Base-by-base conservation (phyloP, 805 yeast genomes). In the Candida vaughaniae region DNA sequence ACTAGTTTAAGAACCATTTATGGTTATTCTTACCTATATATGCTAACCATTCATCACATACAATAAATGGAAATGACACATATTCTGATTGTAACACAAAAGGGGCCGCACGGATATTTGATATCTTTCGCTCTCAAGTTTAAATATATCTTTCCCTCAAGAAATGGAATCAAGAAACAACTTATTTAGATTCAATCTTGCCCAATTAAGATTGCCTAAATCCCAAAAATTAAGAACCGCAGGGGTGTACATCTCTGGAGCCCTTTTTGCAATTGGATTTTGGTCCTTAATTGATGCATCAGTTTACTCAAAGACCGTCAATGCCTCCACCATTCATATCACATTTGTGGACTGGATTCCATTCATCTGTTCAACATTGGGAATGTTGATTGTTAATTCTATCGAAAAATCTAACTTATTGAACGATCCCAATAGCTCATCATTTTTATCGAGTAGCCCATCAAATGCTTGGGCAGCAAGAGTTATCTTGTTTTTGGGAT, bases 301-400 rank as follows among this genome's bases (percentile, higher is more conserved):
- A 2, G 74, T 93, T 23, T 91, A 78, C 61, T 84, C 95, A 29
- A 82, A 79, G 46, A 83, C 88, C 12, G 82, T 82, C 32, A 91
- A 91, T 66, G 95, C 89, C 0, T 83, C 95, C 0, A 69, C 71
- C 29, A 87, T 89, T 5, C 97, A 91, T 57, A 87, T 93, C 19
- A 80, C 91, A 4, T 86, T 91, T 55, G 82, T 87, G 27, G 99
- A 91, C 64, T 91, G 99, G 99, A 78, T 93, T 35, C 99, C 99
- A 3, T 80, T 85, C 46, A 74, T 91, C 19, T 85, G 96, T 48
- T 82, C 95, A 5, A 78, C 95, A 0, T 59, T 89, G 23, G 99
- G 99, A 2, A 90, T 90, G 87, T 66, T 90, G 29, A 81, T 89
- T 39, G 79, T 84, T 45, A 84, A 82, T 49, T 73, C 83, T 20